phyloP scores from a whole-genome alignment of 495 filamentous ascomycete genomes.

The Immersiella caudata region DNA sequence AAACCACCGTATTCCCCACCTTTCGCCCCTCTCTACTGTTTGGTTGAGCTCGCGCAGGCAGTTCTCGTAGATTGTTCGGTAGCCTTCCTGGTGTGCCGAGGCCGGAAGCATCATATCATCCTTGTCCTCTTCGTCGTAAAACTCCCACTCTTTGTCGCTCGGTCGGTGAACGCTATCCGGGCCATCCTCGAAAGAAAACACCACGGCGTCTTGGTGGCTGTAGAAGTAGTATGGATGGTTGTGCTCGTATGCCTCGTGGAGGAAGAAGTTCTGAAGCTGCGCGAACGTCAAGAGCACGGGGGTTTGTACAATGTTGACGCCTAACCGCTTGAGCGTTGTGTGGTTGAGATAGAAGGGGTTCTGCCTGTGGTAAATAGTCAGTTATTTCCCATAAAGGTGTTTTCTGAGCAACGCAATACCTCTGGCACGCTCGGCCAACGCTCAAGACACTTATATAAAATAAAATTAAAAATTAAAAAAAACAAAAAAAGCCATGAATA shows the following conservation, averaged over 20 bases:
- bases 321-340: conserved; percentile 51
- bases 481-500: too few relatives aligned
- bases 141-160: conserved; percentile 35
- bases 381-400: too few relatives aligned
- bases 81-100: conserved; percentile 42
- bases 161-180: conserved; percentile 34
- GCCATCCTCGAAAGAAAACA: conserved; percentile 56
- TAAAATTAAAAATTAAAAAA: too few relatives aligned
- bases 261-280: conserved; percentile 66
- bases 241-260: conserved; percentile 57
- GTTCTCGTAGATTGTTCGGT: conserved; percentile 55
- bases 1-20: conserved; percentile 58
- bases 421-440: too few relatives aligned
- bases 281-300: conserved; percentile 63
- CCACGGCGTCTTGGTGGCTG: conserved; percentile 61
- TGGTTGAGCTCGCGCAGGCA: conserved; percentile 47
- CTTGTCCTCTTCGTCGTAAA: conserved; percentile 40
- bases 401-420: too few relatives aligned
- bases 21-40: conserved; percentile 31
- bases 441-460: too few relatives aligned
- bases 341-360: conserved; percentile 68
- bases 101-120: conserved; percentile 39
- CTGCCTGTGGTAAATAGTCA: too few relatives aligned
- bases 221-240: conserved; percentile 64
- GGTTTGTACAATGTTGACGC: conserved; percentile 60